phyloP scores from a whole-genome alignment of 2,329 filamentous ascomycete species.

The Xylariaceae sp. region DNA sequence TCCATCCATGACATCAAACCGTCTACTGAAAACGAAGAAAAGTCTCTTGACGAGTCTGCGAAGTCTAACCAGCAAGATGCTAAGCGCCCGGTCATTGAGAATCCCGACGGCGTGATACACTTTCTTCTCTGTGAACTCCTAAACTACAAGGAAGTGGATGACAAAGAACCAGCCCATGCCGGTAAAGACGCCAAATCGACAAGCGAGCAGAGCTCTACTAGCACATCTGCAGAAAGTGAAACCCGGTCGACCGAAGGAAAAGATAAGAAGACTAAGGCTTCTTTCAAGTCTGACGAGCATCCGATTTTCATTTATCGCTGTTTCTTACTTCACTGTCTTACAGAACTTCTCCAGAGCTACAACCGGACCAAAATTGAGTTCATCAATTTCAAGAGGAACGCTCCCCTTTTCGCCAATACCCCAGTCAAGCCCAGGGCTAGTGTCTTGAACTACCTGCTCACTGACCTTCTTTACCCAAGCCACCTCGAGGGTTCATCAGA shows the following conservation, averaged over 20 bases:
- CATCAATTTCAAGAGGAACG: conserved; percentile 96
- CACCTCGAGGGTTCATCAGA: conserved; percentile 66
- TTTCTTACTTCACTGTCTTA: conserved; percentile 87
- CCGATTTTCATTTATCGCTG: conserved; percentile 96
- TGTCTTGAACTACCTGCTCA: conserved; percentile 89
- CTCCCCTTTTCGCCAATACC: conserved; percentile 75
- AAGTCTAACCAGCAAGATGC: conserved; percentile 60
- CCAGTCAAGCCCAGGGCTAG: conserved; percentile 92
- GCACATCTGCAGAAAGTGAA: conserved; percentile 24
- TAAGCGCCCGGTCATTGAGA: conserved; percentile 82
- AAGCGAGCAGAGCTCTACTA: conserved; percentile 30
- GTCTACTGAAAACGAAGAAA: conserved; percentile 56
- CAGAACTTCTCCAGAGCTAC: conserved; percentile 87
- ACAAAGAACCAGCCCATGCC: conserved; percentile 59
- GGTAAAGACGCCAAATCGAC: conserved; percentile 41
- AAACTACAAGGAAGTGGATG: conserved; percentile 88
- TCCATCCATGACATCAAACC: conserved; percentile 53
- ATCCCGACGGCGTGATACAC: conserved; percentile 91
- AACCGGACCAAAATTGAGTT: conserved; percentile 96
- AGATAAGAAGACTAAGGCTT: conserved; percentile 64
- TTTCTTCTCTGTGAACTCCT: conserved; percentile 90
- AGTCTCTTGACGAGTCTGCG: conserved; percentile 58
- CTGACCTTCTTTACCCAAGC: conserved; percentile 64
- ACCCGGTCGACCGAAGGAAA: conserved; percentile 38
- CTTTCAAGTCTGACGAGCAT: conserved; percentile 89